phyloP scores from a whole-genome alignment of 106 monocot species.

The Dioscorea zingiberensis region DNA sequence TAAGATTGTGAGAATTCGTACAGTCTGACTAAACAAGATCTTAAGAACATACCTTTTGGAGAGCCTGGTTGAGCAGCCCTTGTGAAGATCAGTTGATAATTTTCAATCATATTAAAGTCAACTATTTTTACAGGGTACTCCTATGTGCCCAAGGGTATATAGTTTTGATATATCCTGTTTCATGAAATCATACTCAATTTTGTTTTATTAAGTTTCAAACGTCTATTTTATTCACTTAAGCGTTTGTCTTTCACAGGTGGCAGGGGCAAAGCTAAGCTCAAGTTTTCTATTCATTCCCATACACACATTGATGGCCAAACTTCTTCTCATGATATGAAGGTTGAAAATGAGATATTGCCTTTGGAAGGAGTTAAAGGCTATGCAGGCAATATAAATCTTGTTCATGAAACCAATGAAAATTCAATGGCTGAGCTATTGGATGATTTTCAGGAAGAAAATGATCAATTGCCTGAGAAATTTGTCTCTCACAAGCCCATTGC shows the following conservation, averaged over 20 bases:
- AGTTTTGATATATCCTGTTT: neutral
- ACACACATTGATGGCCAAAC: constrained; percentile 1
- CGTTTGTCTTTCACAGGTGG: constrained; percentile 20
- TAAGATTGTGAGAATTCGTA: too few species aligned
- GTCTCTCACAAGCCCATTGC: constrained; percentile 10
- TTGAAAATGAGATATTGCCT: constrained; percentile 22
- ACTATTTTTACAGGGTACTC: neutral
- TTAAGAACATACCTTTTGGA: too few species aligned
- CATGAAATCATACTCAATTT: neutral
- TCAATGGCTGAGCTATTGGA: constrained; percentile 37
- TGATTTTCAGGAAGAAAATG: constrained; percentile 21
- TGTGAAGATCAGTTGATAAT: too few species aligned
- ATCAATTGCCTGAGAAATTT: constrained; percentile 7
- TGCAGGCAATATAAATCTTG: neutral
- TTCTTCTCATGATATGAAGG: constrained; percentile 4
- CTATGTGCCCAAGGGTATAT: neutral
- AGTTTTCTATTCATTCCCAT: constrained; percentile 37
- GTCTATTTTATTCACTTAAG: neutral
- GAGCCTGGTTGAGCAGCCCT: too few species aligned
- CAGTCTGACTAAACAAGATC: too few species aligned
- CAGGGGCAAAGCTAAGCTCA: constrained; percentile 31
- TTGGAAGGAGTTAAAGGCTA: constrained; percentile 2
- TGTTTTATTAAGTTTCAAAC: neutral
- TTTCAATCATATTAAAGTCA: neutral
- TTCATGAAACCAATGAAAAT: constrained; percentile 10